Conservation (phyloP, 768 basidiomycete genomes). For the Dacryopinax primogenitus region DNA sequence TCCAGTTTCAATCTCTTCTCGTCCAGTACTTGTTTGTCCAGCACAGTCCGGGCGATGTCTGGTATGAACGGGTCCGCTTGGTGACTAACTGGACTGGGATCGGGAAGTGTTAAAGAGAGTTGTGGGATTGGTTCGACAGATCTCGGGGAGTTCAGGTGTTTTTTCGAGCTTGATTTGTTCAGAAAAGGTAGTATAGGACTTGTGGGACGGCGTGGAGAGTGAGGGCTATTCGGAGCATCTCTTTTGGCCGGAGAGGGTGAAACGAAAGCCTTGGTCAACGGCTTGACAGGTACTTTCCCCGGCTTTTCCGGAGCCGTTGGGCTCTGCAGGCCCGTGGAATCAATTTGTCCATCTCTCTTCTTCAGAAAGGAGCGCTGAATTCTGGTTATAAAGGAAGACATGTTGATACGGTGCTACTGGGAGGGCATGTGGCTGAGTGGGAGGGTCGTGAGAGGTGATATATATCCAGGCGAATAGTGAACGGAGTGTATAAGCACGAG, state of each 20-base stretch:
- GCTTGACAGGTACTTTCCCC: not conserved
- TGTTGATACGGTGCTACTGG: not conserved
- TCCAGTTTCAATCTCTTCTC: conserved; percentile 45
- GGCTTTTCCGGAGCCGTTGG: not conserved
- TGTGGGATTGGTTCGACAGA: conserved; percentile 33
- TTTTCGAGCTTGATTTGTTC: conserved; percentile 11
- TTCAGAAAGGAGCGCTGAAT: not conserved
- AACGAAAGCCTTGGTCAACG: not conserved
- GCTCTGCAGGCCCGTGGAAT: not conserved
- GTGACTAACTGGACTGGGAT: conserved; percentile 20
- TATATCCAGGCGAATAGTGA: not conserved
- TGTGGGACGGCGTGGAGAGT: not conserved
- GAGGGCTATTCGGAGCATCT: not conserved
- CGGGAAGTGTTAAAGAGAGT: conserved; percentile 50
- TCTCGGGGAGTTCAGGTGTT: not conserved
- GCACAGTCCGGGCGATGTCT: not conserved
- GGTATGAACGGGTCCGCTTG: not conserved
- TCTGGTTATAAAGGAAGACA: not conserved
- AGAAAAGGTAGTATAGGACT: not conserved
- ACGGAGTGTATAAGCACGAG: not conserved
- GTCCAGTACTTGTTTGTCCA: conserved; percentile 45
- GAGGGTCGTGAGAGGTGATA: not conserved
- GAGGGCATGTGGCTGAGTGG: not conserved
- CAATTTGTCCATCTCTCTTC: not conserved
- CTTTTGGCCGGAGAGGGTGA: not conserved